Base-by-base conservation (phyloP, 805 yeast species). In the Clavispora asparagi region DNA sequence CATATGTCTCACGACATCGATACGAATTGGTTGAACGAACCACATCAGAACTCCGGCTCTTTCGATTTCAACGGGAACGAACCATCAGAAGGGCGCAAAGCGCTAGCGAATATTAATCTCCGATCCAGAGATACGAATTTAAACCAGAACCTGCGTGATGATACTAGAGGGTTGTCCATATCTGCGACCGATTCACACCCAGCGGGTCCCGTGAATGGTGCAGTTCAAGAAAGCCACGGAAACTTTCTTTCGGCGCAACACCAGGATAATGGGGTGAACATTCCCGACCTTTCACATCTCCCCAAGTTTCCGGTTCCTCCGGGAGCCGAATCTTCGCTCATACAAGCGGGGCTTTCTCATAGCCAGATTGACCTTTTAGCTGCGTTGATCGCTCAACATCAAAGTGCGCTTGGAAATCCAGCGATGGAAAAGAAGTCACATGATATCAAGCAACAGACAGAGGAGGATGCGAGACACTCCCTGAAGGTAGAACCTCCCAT, bases 331-430 rank as follows among this genome's bases (percentile, higher is more conserved):
- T 64, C 72, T 17, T 77, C 89, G 1, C 62, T 86, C 39, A 74
- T 75, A 7, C 77, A 79, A 7, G 88, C 83, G 2, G 94, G 94
- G 0, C 71, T 86, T 37, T 70, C 81, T 2, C 79, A 75, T 46
- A 81, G 80, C 32, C 94, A 86, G 60, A 85, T 86, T 12, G 87
- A 83, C 56, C 81, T 88, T 2, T 67, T 86, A 30, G 82, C 87
- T 6, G 87, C 87, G 0, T 70, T 85, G 43, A 79, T 85, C 29
- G 91, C 90, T 0, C 86, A 82, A 54, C 85, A 85, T 61, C 83
- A 81, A 63, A 49, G 53, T 10, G 48, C 57, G 35, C 41, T 59
- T 28, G 53, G 38, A 5, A 41, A 31, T 13, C 26, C 3, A 8
- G 29, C 16, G 19, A 19, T 27, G 7, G 36, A 17, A 11, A 27